These are phyloP conservation scores for Eucalyptus leucophloia DNA, from an alignment of 345 rosid genomes.

Conservation along the genomic window DNA sequence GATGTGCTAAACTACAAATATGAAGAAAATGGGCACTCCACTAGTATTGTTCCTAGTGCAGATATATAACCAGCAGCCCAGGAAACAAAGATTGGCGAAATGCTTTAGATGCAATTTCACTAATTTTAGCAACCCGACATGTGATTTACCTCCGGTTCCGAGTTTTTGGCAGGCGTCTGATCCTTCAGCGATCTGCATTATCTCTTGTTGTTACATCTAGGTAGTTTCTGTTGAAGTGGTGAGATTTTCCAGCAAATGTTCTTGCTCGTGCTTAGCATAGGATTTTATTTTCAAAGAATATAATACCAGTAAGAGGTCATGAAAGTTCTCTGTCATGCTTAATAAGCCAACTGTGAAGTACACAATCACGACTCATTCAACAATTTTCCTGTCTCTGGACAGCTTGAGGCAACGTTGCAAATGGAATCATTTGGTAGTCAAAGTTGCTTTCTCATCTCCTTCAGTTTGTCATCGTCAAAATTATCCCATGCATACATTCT, in stretches of 20 bases:
- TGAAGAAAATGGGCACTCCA: background rate
- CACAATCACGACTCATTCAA: background rate
- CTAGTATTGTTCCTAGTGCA: background rate
- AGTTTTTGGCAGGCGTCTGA: background rate
- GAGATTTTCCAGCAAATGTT: background rate
- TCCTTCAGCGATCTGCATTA: background rate
- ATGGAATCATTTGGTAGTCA: background rate
- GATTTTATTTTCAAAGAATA: background rate
- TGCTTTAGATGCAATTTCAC: background rate
- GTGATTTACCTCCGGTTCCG: background rate
- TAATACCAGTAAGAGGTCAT: background rate
- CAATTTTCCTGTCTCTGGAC: background rate
- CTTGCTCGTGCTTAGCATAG: background rate
- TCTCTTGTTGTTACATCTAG: background rate
- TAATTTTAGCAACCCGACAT: background rate
- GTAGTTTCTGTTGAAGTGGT: background rate
- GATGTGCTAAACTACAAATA: background rate
- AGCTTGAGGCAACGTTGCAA: background rate
- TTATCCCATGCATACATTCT: background rate
- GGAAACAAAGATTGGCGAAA: background rate
- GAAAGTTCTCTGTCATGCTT: background rate
- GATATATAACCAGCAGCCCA: background rate
- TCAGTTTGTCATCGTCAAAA: background rate
- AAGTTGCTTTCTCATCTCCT: background rate
- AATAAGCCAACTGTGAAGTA: background rate